Percentiles rank a stretch among this genome's conserved stretches.
Conservation (phyloP, 257 asterid species). For the Primulina huaijiensis region DNA sequence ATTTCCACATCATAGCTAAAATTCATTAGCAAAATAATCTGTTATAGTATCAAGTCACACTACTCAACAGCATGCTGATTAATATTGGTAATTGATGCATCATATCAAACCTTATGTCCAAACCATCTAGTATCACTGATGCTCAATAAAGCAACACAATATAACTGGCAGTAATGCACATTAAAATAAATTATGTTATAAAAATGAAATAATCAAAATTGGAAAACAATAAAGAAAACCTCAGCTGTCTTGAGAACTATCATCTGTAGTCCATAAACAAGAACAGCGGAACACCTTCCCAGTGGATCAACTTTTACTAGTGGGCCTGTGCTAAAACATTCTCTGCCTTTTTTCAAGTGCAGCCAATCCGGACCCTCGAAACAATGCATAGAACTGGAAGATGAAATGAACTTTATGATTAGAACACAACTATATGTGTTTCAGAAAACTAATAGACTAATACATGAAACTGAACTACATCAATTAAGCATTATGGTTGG, state of each 20-base stretch:
- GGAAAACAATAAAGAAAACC: slow-evolving; percentile 44
- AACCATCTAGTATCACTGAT: not conserved
- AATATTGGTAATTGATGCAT: not conserved
- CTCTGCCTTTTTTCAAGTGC: slow-evolving; percentile 86
- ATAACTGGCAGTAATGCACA: not conserved
- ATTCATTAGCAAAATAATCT: not conserved
- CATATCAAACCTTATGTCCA: not conserved
- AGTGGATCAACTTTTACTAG: slow-evolving; percentile 83
- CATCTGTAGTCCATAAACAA: slow-evolving; percentile 84
- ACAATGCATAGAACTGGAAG: slow-evolving; percentile 95
- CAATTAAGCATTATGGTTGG: not conserved
- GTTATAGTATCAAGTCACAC: not conserved
- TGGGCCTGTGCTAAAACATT: slow-evolving; percentile 80
- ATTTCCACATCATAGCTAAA: not conserved
- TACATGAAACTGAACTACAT: not conserved
- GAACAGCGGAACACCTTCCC: slow-evolving; percentile 91
- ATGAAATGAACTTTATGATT: slow-evolving; percentile 24
- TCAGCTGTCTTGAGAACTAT: slow-evolving; percentile 92
- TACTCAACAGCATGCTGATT: not conserved
- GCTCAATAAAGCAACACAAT: not conserved
- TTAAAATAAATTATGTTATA: slow-evolving; percentile 5
- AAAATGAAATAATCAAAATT: slow-evolving; percentile 1
- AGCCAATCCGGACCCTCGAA: slow-evolving; percentile 97
- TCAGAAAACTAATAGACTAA: slow-evolving; percentile 4
- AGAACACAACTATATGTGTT: slow-evolving; percentile 10